These are phyloP conservation scores for Phytophthora fragariaefolia DNA, from an alignment of 352 stramenopile genomes.

Conservation along the genomic window DNA sequence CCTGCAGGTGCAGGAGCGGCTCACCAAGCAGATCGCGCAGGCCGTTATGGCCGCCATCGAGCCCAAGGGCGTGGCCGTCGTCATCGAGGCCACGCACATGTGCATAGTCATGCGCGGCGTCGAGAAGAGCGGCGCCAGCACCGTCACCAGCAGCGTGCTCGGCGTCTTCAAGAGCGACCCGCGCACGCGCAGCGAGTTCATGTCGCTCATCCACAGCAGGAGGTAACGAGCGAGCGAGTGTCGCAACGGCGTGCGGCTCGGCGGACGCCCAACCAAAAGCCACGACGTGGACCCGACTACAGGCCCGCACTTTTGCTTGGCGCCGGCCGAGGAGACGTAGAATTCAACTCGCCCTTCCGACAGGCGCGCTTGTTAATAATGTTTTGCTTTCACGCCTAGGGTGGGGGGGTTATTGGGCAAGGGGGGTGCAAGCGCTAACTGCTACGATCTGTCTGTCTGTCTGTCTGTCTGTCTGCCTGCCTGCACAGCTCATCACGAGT, in stretches of 20 bases:
- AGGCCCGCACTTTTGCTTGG: constrained; percentile 43
- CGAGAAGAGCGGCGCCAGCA: constrained; percentile 96
- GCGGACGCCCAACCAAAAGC: constrained; percentile 43
- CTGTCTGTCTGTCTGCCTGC: neutral
- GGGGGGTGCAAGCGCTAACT: too few relatives aligned
- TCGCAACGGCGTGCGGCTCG: constrained; percentile 50
- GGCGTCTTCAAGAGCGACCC: constrained; percentile 97
- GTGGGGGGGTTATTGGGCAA: too few relatives aligned
- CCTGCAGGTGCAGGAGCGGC: constrained; percentile 98
- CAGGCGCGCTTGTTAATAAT: constrained; percentile 37
- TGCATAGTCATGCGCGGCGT: constrained; percentile 99
- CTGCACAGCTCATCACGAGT: too few relatives aligned
- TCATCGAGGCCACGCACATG: constrained; percentile 99
- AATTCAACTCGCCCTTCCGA: constrained; percentile 58
- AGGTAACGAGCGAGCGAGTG: constrained; percentile 47
- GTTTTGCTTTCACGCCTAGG: constrained; percentile 22
- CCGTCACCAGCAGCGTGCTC: constrained; percentile 96
- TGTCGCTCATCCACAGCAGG: constrained; percentile 86
- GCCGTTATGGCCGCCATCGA: constrained; percentile 97
- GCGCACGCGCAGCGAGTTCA: constrained; percentile 88
- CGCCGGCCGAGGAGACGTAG: constrained; percentile 40
- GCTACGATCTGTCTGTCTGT: too few relatives aligned
- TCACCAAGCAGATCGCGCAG: constrained; percentile 99
- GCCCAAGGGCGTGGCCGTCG: constrained; percentile 97
- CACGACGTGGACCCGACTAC: constrained; percentile 14